phyloP scores from a whole-genome alignment of 306 rosid genomes.

The Morella rubra region DNA sequence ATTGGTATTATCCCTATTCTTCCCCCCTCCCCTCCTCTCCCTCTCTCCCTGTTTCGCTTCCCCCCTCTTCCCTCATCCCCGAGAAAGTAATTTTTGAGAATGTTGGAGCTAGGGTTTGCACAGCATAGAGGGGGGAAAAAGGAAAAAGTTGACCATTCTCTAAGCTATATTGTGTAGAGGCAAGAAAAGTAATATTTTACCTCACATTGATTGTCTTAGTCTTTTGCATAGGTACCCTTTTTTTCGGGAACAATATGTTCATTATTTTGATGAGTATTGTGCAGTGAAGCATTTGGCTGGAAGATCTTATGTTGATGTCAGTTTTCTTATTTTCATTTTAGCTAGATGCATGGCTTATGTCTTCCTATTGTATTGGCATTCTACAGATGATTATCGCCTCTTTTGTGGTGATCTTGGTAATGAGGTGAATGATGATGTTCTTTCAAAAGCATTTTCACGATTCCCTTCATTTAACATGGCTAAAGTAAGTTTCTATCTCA shows the following conservation, averaged over 20 bases:
- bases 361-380: conserved; percentile 9
- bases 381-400: conserved; percentile 81
- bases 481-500: conserved; percentile 52
- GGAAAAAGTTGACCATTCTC: too few relatives aligned
- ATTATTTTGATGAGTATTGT: neutral
- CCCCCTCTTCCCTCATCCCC: neutral
- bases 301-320: neutral
- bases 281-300: neutral
- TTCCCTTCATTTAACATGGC: conserved; percentile 95
- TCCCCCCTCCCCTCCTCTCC: neutral
- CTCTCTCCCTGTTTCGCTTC: neutral
- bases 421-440: conserved; percentile 97
- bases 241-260: neutral
- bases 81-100: neutral
- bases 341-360: conserved; percentile 13
- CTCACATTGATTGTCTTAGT: too few relatives aligned
- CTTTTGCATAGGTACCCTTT: too few relatives aligned
- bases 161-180: too few relatives aligned
- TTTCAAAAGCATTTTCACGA: conserved; percentile 87
- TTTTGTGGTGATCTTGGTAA: conserved; percentile 98
- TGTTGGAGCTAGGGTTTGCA: too few relatives aligned
- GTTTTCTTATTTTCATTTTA: neutral
- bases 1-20: neutral
- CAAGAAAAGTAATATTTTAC: too few relatives aligned
- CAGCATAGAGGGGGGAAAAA: too few relatives aligned